Evolutionary conservation across 768 basidiomycete species (phyloP).

Genomic region (Hortiboletus flavorubellus): DNA sequence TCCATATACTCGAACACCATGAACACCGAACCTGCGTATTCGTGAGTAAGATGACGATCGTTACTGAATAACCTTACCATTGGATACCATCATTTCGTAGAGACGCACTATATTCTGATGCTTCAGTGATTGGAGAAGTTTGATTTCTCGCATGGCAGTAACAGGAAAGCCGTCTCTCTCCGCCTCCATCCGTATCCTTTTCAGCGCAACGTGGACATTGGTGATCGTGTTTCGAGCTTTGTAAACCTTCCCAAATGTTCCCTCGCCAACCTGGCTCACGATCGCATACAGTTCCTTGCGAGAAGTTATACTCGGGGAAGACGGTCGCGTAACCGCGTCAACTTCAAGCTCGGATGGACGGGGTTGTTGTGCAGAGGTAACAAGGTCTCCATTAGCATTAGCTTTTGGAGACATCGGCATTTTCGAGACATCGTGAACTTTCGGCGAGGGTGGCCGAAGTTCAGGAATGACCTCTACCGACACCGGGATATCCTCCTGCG

Average conservation of each 20-base stretch:
- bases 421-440: conserved; percentile 19
- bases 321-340: conserved; percentile 25
- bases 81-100: conserved; percentile 98
- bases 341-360: conserved; percentile 23
- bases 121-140: conserved; percentile 85
- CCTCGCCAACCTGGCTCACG: conserved; percentile 93
- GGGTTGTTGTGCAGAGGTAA: conserved; percentile 17
- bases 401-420: conserved; percentile 23
- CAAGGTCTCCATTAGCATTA: conserved; percentile 21
- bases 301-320: conserved; percentile 28
- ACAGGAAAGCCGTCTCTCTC: conserved; percentile 98
- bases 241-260: conserved; percentile 98
- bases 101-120: conserved; percentile 89
- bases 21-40: conserved; percentile 76
- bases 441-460: conserved; percentile 16
- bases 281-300: conserved; percentile 74
- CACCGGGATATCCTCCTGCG: conserved; percentile 11
- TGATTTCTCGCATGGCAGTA: conserved; percentile 98
- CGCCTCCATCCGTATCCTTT: conserved; percentile 96
- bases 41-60: conserved; percentile 3
- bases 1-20: conserved; percentile 99
- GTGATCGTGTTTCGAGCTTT: conserved; percentile 85
- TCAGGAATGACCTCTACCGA: conserved; percentile 11
- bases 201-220: conserved; percentile 82
- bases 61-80: conserved; percentile 51